Evolutionary conservation across 306 rosid genomes (phyloP), one percentile per base, ranked within the genome.

Genomic region (Vicia faba): DNA sequence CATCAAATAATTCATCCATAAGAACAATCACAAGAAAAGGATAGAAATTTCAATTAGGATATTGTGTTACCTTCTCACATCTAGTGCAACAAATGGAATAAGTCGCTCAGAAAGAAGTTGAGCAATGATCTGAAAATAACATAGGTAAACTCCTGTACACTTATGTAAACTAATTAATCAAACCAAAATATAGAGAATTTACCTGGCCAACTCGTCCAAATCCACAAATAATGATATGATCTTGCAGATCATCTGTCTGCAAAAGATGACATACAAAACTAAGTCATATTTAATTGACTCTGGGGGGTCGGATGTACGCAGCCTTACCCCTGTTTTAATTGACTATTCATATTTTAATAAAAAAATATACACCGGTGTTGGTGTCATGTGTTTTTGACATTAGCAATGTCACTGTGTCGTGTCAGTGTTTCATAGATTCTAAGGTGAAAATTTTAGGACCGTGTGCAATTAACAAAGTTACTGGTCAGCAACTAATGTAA

Each of bases 141-240:
- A 74, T 9, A 66, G 54, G 64, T 46, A 56, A 65, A 56, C n/a
- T 10, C 51, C 66, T 45, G 39, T 19, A 76, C n/a, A 43, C 43
- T 41, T 43, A 66, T 54, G 39, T 57, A 9, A 69, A 50, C 19
- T 25, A 31, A 36, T 20, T 49, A 33, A 45, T 48, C 23, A 65
- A 79, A 66, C 41, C 55, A 6, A 64, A 61, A 63, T 15, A 18
- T 13, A 18, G 56, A 67, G 54, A 69, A 15, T 23, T 66, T 48
- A 93, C 99, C 97, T 95, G 99, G 61, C 99, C 99, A 74, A 90
- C 99, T 74, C 99, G 92, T 82, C 99, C 99, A 85, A 90, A 95
- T 78, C 99, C 99, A 69, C 99, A 95, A 73, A 95, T 74, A 62
- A 95, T 90, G 26, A 95, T 95, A 78, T 95, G 99, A 84, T 85